Base-by-base conservation (phyloP, 352 stramenopile genomes). In the Hyaloperonospora arabidopsidis region DNA sequence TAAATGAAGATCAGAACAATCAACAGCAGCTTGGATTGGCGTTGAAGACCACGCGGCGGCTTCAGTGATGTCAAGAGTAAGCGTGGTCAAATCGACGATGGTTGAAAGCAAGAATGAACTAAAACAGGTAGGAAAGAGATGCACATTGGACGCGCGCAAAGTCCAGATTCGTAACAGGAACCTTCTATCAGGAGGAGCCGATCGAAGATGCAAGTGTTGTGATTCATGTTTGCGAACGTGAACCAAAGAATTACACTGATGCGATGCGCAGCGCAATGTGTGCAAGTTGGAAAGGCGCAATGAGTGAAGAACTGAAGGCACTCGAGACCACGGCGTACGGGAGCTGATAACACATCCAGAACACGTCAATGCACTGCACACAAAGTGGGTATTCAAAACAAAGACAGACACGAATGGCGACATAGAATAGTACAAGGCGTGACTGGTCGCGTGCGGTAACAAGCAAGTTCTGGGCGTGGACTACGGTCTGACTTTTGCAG, bases 331-430 rank as follows among this genome's bases (percentile, higher is more conserved):
- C 8, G 25, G 8, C 4, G 0, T 32, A 10, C 8, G n/a, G n/a
- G n/a, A 32, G 25, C 25, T 4, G 4, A 8, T 32, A 4, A 32
- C 8, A 4, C 4, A 32, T 4, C 25, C 0, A 32, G 8, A 8
- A 0, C 8, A 4, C 25, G 25, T 32, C 25, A 32, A 32, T 32
- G 25, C 25, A 10, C 48, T 74, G 19, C 61, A 62, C 23, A 52
- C 57, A 0, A 65, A 66, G 18, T 71, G 66, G 62, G 61, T 74
- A 1, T 52, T 32, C 35, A 70, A 68, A 29, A 70, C 58, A 1
- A 68, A 70, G 19, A 40, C 10, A 0, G 29, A 63, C 32, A 35
- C 17, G 1, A 14, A 61, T 3, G 61, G 61, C 2, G 34, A 29
- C 0, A 39, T 71, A 1, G 34, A 63, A 11, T 32, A 52, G 0